These are phyloP conservation scores for Hordeum pubiflorum DNA, from an alignment of 202 grass and related monocot species.

Conservation along the genomic window DNA sequence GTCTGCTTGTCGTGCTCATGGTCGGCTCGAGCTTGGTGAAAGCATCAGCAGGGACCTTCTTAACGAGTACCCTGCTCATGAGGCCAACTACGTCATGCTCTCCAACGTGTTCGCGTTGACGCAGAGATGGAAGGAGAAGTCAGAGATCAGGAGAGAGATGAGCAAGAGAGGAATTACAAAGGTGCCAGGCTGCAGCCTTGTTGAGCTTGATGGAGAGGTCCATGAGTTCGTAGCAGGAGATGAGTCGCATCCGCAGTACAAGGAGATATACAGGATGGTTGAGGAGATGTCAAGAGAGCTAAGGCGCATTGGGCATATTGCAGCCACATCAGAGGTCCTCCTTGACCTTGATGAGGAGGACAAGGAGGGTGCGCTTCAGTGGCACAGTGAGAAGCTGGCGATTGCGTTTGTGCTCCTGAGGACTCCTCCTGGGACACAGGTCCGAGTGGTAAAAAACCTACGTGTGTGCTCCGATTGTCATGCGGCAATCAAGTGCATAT, in stretches of 20 bases:
- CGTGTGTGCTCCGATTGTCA: conserved; percentile 60
- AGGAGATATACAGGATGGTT: conserved; percentile 58
- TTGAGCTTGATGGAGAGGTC: conserved; percentile 64
- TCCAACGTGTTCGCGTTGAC: conserved; percentile 58
- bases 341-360: conserved; percentile 73
- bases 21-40: conserved; percentile 41
- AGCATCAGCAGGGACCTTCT: conserved; percentile 51
- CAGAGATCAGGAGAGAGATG: conserved; percentile 62
- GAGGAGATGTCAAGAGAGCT: conserved; percentile 63
- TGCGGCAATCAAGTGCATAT: conserved; percentile 51
- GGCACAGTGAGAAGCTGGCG: conserved; percentile 68
- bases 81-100: conserved; percentile 62
- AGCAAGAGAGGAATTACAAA: conserved; percentile 58
- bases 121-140: conserved; percentile 57
- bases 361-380: conserved; percentile 56
- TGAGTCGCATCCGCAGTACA: conserved; percentile 41
- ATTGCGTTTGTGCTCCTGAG: conserved; percentile 52
- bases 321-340: conserved; percentile 43
- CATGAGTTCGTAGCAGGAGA: conserved; percentile 68
- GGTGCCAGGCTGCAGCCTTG: conserved; percentile 55
- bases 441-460: conserved; percentile 67
- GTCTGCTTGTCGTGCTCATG: conserved; percentile 57
- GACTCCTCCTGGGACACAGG: conserved; percentile 38
- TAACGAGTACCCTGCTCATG: conserved; percentile 40
- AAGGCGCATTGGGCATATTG: conserved; percentile 39